Evolutionary conservation across 306 rosid genomes (phyloP), one percentile per base, ranked within the genome.

Genomic region (Begonia loranthoides): DNA sequence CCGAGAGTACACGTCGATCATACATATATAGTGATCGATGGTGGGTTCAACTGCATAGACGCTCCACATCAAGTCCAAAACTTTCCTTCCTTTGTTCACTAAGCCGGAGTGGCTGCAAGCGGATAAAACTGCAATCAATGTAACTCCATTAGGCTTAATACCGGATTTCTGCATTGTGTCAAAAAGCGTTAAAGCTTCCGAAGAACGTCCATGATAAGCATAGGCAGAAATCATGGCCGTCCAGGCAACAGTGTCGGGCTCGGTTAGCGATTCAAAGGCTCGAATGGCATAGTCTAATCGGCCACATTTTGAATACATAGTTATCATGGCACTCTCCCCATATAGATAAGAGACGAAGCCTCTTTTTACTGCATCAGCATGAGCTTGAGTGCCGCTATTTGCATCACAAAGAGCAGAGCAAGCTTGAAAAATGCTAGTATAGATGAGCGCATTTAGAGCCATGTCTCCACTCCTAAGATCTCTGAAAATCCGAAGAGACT

Each of bases 291-390:
- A 57, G 54, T 76, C 79, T 54, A 73, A 21, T 73, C 61, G 66
- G 59, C 81, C 87, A 40, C 83, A 80, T 67, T 72, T 80, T 55
- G 87, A 60, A 67, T 80, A 80, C 87, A 80, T 80, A 0, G 76
- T 76, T 50, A 80, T 67, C 76, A 80, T 57, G 56, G 83, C 80
- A 71, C 81, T 73, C 65, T 72, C 74, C 51, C 87, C 83, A 36
- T 67, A 66, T 3, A 70, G 68, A 61, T 46, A 60, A 48, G 64
- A 24, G 60, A 77, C 54, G 5, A 74, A 49, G 41, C 81, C 84
- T 53, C 56, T 71, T 58, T 74, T 81, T 58, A 77, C 69, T 63
- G 88, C 81, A 59, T 74, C 81, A 12, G 79, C 79, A 53, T 71
- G 81, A 71, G 62, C 57, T 62, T 81, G 89, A 64, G 81, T 22